A percentile compares a stretch with the other conserved stretches of the same genome.
Evolutionary conservation across 2,329 filamentous ascomycete species (phyloP).

Genomic region (Aotearoamyces nothofagi): DNA sequence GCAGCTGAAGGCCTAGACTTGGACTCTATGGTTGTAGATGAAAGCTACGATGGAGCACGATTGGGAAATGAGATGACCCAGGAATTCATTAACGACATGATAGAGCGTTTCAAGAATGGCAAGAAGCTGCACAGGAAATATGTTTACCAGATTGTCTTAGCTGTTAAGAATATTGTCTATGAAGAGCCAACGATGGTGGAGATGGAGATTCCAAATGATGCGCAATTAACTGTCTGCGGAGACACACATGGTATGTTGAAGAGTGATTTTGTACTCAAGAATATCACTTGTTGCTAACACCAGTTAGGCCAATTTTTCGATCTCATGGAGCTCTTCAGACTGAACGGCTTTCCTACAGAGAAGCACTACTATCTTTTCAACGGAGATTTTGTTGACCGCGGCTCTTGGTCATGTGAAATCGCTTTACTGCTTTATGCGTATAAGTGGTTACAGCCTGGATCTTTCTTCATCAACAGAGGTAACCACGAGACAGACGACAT

Average conservation of each 20-base stretch:
- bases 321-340: conserved; percentile 85
- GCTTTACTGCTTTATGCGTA: conserved; percentile 86
- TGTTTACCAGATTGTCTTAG: conserved; percentile 88
- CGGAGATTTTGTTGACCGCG: conserved; percentile 94
- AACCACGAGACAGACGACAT: conserved; percentile 99
- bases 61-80: conserved; percentile 78
- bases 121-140: conserved; percentile 96
- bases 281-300: conserved; percentile 10
- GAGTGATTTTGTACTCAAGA: background rate
- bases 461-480: conserved; percentile 90
- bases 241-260: conserved; percentile 71
- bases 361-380: conserved; percentile 96
- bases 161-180: conserved; percentile 78
- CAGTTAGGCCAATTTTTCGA: conserved; percentile 87
- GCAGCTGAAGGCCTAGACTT: conserved; percentile 83
- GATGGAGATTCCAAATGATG: conserved; percentile 62
- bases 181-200: conserved; percentile 96
- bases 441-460: conserved; percentile 82
- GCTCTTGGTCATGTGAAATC: conserved; percentile 97
- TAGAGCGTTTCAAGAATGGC: conserved; percentile 83
- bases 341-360: conserved; percentile 73
- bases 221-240: conserved; percentile 83
- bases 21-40: conserved; percentile 69
- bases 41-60: conserved; percentile 69
- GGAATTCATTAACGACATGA: conserved; percentile 97